These are phyloP conservation scores for Claviceps monticola DNA, from an alignment of 2,329 filamentous ascomycete genomes.

Conservation along the genomic window DNA sequence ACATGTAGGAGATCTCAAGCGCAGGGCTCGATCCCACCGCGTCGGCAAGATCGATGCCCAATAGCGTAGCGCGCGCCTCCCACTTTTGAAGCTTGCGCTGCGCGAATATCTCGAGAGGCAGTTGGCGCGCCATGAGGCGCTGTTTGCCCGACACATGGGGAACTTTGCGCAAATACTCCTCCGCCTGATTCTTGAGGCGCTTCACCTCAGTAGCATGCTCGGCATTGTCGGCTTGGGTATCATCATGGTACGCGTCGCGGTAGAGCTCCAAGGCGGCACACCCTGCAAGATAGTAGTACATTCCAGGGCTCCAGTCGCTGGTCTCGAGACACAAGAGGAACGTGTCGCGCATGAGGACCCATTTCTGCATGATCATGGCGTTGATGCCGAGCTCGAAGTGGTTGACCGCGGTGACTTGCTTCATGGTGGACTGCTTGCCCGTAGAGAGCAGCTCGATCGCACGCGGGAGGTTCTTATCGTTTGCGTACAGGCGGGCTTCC, in stretches of 20 bases:
- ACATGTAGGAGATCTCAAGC: conserved; percentile 87
- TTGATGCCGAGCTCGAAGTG: conserved; percentile 74
- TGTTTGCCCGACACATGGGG: conserved; percentile 70
- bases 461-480: conserved; percentile 49
- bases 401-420: conserved; percentile 74
- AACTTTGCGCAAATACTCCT: conserved; percentile 56
- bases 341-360: conserved; percentile 55
- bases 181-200: conserved; percentile 48
- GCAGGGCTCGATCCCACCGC: conserved; percentile 68
- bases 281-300: conserved; percentile 85
- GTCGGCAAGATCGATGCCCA: conserved; percentile 58
- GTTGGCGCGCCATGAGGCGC: conserved; percentile 73
- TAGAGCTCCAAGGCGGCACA: conserved; percentile 71
- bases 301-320: conserved; percentile 79
- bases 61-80: conserved; percentile 60
- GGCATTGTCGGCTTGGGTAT: conserved; percentile 25
- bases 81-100: conserved; percentile 76
- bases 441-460: conserved; percentile 52
- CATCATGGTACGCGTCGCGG: conserved; percentile 36
- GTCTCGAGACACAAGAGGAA: conserved; percentile 65
- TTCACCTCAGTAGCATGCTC: conserved; percentile 29
- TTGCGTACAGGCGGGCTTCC: conserved; percentile 63
- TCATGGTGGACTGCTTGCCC: conserved; percentile 56
- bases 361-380: conserved; percentile 67
- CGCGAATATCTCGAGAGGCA: conserved; percentile 83